Evolutionary conservation across 345 rosid species (phyloP).

Genomic region (Conringia planisiliqua): DNA sequence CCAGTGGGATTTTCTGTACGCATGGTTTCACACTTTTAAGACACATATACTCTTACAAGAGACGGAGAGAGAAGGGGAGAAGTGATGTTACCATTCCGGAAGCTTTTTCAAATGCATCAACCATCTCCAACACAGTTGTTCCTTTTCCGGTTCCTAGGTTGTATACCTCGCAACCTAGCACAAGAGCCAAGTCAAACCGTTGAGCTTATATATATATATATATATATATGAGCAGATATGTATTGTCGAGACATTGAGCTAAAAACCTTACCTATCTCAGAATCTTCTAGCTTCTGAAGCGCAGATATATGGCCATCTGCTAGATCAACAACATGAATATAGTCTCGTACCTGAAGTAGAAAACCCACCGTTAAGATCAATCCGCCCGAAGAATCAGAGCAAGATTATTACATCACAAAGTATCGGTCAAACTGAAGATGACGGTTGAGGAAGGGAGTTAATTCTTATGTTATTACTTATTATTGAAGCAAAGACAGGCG

Average conservation of each 20-base stretch:
- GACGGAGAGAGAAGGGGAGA: background rate
- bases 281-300: constrained; percentile 59
- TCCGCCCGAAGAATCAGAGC: background rate
- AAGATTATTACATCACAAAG: background rate
- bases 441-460: background rate
- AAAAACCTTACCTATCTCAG: constrained; percentile 52
- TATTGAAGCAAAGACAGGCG: background rate
- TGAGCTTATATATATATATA: background rate
- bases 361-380: constrained; percentile 2
- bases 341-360: constrained; percentile 77
- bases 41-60: no score
- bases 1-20: constrained; percentile 73
- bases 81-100: constrained; percentile 65
- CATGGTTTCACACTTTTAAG: background rate
- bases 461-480: background rate
- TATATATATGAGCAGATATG: background rate
- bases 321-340: constrained; percentile 89
- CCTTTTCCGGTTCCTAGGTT: constrained; percentile 97
- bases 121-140: constrained; percentile 97
- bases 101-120: constrained; percentile 85
- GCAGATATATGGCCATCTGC: constrained; percentile 98
- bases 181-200: constrained; percentile 1
- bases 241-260: background rate
- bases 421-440: background rate
- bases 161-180: constrained; percentile 85